Conservation (phyloP, 345 rosid species). For the Euphorbia peplus region DNA sequence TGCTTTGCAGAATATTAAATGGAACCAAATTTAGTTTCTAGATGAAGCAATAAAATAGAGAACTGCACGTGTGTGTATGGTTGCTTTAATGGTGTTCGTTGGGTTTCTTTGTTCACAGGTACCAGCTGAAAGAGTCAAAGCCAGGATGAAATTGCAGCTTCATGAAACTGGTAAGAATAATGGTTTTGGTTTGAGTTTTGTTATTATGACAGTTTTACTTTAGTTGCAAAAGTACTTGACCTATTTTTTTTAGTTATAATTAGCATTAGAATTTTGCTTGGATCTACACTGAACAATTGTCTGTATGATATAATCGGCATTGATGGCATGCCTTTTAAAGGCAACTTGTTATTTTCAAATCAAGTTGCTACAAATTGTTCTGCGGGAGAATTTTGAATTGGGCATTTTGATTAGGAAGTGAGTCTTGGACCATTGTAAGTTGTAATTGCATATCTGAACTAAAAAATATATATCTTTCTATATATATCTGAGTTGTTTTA, state of each 20-base stretch:
- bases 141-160: conserved; percentile 89
- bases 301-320: neutral
- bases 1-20: neutral
- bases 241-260: conserved; percentile 1
- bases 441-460: neutral
- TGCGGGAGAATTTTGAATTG: neutral
- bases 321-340: neutral
- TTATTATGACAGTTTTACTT: neutral
- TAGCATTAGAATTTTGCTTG: neutral
- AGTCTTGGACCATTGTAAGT: neutral
- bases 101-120: conserved; percentile 47
- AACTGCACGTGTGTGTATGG: neutral
- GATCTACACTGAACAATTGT: neutral
- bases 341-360: neutral
- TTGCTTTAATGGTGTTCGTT: neutral
- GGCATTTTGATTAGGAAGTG: neutral
- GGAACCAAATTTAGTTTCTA: neutral
- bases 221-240: neutral
- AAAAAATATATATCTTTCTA: neutral
- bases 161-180: conserved; percentile 59
- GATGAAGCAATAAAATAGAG: neutral
- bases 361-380: neutral
- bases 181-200: neutral
- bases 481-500: neutral
- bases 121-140: conserved; percentile 82